These are phyloP conservation scores for Mycena polygramma DNA, from an alignment of 768 basidiomycete species.

Conservation along the genomic window DNA sequence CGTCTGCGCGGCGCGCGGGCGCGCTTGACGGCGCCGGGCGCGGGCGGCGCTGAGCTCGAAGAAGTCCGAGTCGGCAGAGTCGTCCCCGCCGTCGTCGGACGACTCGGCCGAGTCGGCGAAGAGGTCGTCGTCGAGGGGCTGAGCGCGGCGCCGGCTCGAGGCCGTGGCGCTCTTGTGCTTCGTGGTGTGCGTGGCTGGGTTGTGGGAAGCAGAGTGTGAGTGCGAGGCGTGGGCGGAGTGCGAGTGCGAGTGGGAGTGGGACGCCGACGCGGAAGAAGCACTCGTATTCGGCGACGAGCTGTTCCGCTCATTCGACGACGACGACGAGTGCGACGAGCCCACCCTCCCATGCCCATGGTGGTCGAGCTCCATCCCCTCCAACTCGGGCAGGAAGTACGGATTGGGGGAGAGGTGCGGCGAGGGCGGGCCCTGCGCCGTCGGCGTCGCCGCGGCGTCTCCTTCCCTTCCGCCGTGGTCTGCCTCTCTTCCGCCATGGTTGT, in stretches of 20 bases:
- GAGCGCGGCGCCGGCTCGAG: too few relatives aligned
- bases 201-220: not conserved
- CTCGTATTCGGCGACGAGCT: too few relatives aligned
- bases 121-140: not conserved
- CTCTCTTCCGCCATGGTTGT: not conserved
- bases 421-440: not conserved
- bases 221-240: not conserved
- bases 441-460: not conserved
- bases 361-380: slow-evolving; percentile 14
- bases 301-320: too few relatives aligned
- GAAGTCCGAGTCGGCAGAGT: slow-evolving; percentile 31
- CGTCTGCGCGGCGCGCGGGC: not conserved
- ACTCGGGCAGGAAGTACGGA: slow-evolving; percentile 29
- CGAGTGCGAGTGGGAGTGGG: not conserved
- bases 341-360: too few relatives aligned
- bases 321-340: not conserved
- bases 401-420: slow-evolving; percentile 26
- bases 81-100: slow-evolving; percentile 36
- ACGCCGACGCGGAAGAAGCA: too few relatives aligned
- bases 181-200: too few relatives aligned
- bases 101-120: slow-evolving; percentile 12
- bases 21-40: not conserved
- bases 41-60: slow-evolving; percentile 24
- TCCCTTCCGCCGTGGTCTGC: too few relatives aligned
- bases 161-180: too few relatives aligned